phyloP scores from a whole-genome alignment of 805 yeast species.

The Lipomyces starkeyi region DNA sequence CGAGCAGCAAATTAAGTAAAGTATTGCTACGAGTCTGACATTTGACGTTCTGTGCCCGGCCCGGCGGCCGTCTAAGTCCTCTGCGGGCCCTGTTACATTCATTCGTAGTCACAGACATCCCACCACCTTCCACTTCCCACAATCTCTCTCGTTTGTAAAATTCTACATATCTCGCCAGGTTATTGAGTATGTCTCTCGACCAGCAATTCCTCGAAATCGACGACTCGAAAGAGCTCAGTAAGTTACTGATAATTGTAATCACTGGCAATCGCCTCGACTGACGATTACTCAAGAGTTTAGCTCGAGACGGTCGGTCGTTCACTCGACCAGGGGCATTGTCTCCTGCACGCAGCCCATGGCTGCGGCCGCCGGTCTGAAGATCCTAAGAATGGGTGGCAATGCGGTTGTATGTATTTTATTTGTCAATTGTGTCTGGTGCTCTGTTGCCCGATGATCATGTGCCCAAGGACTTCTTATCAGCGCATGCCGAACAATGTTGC shows the following conservation, averaged over 20 bases:
- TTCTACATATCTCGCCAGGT: neutral
- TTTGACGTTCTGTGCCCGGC: neutral
- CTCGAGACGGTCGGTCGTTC: conserved; percentile 75
- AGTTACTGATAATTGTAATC: neutral
- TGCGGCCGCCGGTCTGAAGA: conserved; percentile 70
- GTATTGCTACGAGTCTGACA: neutral
- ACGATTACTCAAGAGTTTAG: conserved; percentile 44
- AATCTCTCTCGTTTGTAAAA: neutral
- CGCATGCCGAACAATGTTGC: neutral
- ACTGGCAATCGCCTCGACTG: neutral
- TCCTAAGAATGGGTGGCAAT: conserved; percentile 74
- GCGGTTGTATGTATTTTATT: conserved; percentile 42
- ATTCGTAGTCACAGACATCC: no score
- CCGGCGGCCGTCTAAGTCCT: neutral
- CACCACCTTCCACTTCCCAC: no score
- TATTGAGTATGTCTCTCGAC: conserved; percentile 34
- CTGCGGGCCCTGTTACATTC: no score
- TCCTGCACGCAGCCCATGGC: conserved; percentile 80
- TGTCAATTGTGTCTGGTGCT: neutral
- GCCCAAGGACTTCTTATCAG: neutral
- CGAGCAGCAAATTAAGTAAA: no score
- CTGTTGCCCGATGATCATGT: neutral
- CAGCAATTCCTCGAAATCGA: conserved; percentile 38
- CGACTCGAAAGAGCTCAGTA: conserved; percentile 30
- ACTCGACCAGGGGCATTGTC: conserved; percentile 74